Evolutionary conservation across 148 eudicot genomes (phyloP).

Genomic region (Rhododendron henanense): DNA sequence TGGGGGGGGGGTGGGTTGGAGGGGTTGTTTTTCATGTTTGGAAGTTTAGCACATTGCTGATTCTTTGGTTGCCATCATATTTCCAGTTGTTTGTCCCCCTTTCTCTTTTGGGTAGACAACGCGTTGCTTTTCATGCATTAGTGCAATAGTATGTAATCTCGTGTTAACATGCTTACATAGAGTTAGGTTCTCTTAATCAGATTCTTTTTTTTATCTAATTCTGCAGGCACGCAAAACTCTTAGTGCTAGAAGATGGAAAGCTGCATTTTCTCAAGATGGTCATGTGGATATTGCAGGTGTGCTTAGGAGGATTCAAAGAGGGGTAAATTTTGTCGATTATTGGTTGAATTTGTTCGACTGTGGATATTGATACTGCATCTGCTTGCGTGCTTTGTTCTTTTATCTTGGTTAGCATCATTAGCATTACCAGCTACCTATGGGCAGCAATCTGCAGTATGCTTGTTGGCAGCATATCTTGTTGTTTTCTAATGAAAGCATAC

Average conservation of each 20-base stretch:
- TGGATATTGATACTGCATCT: not conserved
- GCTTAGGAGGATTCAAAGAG: constrained; percentile 80
- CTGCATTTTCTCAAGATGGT: constrained; percentile 76
- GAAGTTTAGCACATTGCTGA: not conserved
- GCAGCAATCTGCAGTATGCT: not conserved
- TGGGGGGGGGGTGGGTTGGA: too few species aligned
- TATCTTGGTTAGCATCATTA: not conserved
- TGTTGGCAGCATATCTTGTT: not conserved
- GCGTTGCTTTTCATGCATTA: not conserved
- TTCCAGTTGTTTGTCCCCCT: not conserved
- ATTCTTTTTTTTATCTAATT: constrained; percentile 9
- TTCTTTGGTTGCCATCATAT: not conserved
- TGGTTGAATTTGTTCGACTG: not conserved
- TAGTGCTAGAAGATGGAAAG: constrained; percentile 89
- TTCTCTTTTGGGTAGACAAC: not conserved
- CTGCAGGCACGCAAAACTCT: constrained; percentile 79
- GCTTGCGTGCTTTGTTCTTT: not conserved
- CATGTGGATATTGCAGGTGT: constrained; percentile 79
- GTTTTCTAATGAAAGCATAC: not conserved
- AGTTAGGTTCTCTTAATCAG: not conserved
- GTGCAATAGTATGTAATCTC: not conserved
- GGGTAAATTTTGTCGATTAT: constrained; percentile 45
- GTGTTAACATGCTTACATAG: not conserved
- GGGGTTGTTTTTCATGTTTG: not conserved
- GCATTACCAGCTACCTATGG: not conserved